These are phyloP conservation scores for Pezicula radicicola DNA, from an alignment of 2,329 filamentous ascomycete species.

Conservation along the genomic window DNA sequence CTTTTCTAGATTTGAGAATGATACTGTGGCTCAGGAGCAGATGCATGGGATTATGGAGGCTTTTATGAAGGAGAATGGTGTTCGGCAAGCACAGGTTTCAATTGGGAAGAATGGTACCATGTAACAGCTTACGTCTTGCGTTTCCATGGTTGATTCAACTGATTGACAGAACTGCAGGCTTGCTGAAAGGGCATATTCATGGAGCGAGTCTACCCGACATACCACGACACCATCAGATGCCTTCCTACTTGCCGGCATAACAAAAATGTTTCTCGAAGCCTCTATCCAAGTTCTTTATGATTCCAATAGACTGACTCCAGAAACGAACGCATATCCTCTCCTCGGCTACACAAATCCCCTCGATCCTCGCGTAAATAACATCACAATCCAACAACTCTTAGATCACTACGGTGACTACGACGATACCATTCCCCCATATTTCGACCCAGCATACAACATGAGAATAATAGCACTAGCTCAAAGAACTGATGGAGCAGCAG, in stretches of 20 bases:
- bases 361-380: not conserved
- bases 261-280: conserved; percentile 1
- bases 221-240: not conserved
- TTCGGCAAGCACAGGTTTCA: conserved; percentile 4
- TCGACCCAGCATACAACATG: not conserved
- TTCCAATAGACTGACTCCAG: not conserved
- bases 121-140: not conserved
- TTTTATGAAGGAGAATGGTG: too few species aligned
- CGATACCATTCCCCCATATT: not conserved
- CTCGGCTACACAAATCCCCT: not conserved
- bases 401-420: not conserved
- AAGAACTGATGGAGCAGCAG: not conserved
- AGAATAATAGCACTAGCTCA: not conserved
- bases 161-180: not conserved
- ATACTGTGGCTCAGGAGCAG: too few species aligned
- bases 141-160: not conserved
- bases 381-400: conserved; percentile 3
- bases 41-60: conserved; percentile 4
- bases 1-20: not conserved
- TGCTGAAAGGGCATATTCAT: not conserved
- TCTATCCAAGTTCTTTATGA: not conserved
- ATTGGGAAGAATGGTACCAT: not conserved
- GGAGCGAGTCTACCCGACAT: conserved; percentile 2
- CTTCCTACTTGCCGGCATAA: conserved; percentile 1
- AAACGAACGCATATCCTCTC: not conserved